phyloP scores from a whole-genome alignment of 345 rosid species.

The Erysimum cheiranthoides region DNA sequence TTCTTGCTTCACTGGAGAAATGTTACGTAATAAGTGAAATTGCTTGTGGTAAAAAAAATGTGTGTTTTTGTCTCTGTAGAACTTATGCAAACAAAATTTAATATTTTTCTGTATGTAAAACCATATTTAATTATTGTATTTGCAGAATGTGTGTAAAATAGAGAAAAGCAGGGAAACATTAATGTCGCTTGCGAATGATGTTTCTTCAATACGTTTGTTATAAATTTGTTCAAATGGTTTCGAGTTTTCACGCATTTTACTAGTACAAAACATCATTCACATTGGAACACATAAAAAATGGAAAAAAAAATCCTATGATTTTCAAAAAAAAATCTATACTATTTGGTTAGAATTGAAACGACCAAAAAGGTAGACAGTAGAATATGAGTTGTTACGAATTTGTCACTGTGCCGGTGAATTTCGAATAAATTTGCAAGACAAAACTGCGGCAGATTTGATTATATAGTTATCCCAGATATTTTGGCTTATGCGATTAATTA shows the following conservation, averaged over 20 bases:
- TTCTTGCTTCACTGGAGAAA: conserved; percentile 8
- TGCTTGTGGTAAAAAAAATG: conserved; percentile 25
- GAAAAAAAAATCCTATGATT: background rate
- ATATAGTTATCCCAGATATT: no score
- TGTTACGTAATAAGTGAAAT: conserved; percentile 32
- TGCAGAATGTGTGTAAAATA: conserved; percentile 38
- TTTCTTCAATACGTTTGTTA: conserved; percentile 9
- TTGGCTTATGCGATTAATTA: no score
- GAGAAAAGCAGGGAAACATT: conserved; percentile 10
- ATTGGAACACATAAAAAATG: background rate
- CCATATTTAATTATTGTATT: conserved; percentile 35
- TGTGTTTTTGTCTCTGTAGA: conserved; percentile 29
- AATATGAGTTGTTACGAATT: no score
- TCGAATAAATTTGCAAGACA: no score
- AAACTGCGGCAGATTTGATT: no score
- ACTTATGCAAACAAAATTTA: conserved; percentile 27
- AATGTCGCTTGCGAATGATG: conserved; percentile 4
- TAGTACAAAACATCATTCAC: background rate
- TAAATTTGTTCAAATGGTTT: background rate
- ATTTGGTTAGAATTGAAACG: background rate
- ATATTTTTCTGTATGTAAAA: conserved; percentile 42
- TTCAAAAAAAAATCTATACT: no score
- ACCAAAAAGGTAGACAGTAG: background rate
- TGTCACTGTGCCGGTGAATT: no score
- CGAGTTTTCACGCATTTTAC: background rate